Evolutionary conservation across 2,329 filamentous ascomycete species (phyloP).

Genomic region (Trichoderma sp.): DNA sequence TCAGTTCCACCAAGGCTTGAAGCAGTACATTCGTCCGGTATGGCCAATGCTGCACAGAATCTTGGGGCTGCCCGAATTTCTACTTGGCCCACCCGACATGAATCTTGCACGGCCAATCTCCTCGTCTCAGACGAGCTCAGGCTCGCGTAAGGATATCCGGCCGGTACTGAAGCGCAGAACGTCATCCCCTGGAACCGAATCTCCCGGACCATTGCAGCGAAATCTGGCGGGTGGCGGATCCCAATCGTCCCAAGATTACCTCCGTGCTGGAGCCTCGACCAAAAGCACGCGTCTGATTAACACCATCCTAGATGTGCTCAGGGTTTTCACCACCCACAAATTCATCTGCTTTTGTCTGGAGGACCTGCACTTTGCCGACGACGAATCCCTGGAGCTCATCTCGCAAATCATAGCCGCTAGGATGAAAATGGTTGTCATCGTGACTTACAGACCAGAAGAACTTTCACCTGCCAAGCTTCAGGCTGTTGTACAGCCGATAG

Average conservation of each 20-base stretch:
- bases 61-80: constrained; percentile 69
- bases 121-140: constrained; percentile 37
- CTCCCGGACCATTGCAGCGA: constrained; percentile 39
- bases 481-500: constrained; percentile 54
- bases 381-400: constrained; percentile 82
- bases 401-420: constrained; percentile 75
- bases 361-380: constrained; percentile 87
- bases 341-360: constrained; percentile 88
- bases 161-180: constrained; percentile 45
- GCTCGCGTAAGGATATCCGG: constrained; percentile 36
- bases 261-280: constrained; percentile 58
- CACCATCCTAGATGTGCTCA: constrained; percentile 82
- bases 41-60: constrained; percentile 65
- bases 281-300: constrained; percentile 78
- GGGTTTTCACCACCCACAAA: constrained; percentile 78
- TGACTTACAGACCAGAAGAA: constrained; percentile 73
- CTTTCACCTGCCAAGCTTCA: constrained; percentile 57
- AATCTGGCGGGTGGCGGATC: constrained; percentile 42
- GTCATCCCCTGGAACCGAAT: constrained; percentile 49
- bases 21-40: constrained; percentile 62
- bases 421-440: constrained; percentile 78
- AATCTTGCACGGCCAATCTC: constrained; percentile 40
- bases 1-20: constrained; percentile 61
- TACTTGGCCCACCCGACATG: constrained; percentile 54
- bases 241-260: constrained; percentile 60